Evolutionary conservation across 106 monocot species (phyloP).

Genomic region (Allium sativum): DNA sequence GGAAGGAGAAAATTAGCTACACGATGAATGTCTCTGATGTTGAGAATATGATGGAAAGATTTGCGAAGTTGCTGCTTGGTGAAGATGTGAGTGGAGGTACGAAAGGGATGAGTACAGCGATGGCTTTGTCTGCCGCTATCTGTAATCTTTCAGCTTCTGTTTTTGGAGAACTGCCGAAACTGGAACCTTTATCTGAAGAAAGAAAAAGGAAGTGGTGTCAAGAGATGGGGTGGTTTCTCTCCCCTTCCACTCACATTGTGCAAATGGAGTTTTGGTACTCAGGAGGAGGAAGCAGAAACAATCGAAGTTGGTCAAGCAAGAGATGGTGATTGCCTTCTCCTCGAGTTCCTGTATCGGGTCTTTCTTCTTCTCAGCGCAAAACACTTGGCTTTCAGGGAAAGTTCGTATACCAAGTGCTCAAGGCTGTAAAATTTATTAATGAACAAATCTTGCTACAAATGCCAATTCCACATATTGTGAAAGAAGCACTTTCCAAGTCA

Average conservation of each 20-base stretch:
- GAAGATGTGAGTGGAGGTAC: constrained; percentile 78
- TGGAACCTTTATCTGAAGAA: constrained; percentile 81
- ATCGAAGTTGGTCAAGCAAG: constrained; percentile 31
- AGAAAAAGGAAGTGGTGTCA: constrained; percentile 72
- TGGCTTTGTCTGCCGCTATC: constrained; percentile 84
- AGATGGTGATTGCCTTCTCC: constrained; percentile 94
- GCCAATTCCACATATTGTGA: constrained; percentile 44
- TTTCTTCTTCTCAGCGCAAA: constrained; percentile 56
- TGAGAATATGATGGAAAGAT: constrained; percentile 79
- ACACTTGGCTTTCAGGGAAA: constrained; percentile 69
- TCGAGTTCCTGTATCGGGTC: constrained; percentile 61
- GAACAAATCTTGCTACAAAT: constrained; percentile 80
- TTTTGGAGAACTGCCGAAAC: constrained; percentile 85
- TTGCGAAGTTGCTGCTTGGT: constrained; percentile 79
- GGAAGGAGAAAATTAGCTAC: constrained; percentile 38
- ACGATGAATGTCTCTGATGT: constrained; percentile 51
- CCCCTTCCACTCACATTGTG: constrained; percentile 84
- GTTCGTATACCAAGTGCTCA: constrained; percentile 76
- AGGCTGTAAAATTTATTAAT: constrained; percentile 90
- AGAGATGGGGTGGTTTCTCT: constrained; percentile 96
- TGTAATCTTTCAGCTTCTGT: constrained; percentile 46
- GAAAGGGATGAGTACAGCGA: constrained; percentile 51
- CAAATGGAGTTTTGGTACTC: constrained; percentile 89
- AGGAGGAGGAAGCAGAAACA: constrained; percentile 17
- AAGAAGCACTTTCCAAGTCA: constrained; percentile 77